Conservation (phyloP, 2,329 filamentous ascomycete genomes). For the Sporothrix brunneoviolacea region DNA sequence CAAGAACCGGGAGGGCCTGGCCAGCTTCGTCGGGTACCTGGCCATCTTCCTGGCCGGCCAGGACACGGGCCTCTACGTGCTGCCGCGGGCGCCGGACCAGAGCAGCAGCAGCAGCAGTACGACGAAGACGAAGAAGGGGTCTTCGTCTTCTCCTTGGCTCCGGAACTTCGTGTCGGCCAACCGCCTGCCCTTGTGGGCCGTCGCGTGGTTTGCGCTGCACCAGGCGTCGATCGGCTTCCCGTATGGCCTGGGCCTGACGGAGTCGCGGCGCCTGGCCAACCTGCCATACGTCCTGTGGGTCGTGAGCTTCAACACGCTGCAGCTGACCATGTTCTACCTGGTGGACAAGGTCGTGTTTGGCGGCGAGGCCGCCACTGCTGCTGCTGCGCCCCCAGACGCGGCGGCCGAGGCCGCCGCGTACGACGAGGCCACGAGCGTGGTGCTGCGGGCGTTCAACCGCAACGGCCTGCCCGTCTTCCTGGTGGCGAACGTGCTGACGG, state of each 20-base stretch:
- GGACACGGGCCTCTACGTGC: slow-evolving; percentile 70
- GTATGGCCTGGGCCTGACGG: slow-evolving; percentile 65
- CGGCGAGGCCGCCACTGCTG: slow-evolving; percentile 48
- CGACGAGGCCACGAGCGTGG: slow-evolving; percentile 64
- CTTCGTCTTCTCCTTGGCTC: background rate
- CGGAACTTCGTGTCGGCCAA: slow-evolving; percentile 22
- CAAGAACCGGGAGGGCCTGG: slow-evolving; percentile 92
- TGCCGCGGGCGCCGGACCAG: slow-evolving; percentile 48
- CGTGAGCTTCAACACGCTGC: slow-evolving; percentile 80
- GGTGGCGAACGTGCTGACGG: slow-evolving; percentile 82
- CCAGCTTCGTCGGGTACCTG: slow-evolving; percentile 88
- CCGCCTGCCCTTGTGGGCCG: slow-evolving; percentile 57
- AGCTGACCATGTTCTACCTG: slow-evolving; percentile 70
- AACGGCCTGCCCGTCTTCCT: slow-evolving; percentile 85
- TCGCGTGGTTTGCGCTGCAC: slow-evolving; percentile 65
- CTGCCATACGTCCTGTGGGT: slow-evolving; percentile 92
- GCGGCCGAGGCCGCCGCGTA: slow-evolving; percentile 59
- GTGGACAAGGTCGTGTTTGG: slow-evolving; percentile 78
- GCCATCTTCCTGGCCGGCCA: slow-evolving; percentile 91
- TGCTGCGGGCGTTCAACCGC: slow-evolving; percentile 79
- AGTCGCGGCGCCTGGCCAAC: slow-evolving; percentile 87
- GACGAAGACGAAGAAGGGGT: background rate
- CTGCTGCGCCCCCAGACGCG: slow-evolving; percentile 51
- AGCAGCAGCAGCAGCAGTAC: background rate
- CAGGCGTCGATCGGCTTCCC: slow-evolving; percentile 53